phyloP scores from a whole-genome alignment of 2,329 filamentous ascomycete species.

The Sporothrix dimorphospora region DNA sequence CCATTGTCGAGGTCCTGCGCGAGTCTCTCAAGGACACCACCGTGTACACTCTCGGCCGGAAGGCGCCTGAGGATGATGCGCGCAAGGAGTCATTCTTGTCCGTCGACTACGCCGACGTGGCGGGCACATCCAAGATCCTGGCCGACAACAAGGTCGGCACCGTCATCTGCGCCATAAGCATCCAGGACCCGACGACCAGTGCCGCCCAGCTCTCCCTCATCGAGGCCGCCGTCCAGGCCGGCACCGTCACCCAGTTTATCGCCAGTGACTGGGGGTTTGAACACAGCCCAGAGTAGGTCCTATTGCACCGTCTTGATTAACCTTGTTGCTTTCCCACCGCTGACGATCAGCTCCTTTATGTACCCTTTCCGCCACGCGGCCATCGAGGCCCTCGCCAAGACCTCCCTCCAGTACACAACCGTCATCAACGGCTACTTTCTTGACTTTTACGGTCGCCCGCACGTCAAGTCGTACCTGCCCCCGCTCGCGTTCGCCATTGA shows the following conservation, averaged over 20 bases:
- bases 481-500: constrained; percentile 49
- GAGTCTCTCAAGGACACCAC: constrained; percentile 42
- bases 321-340: too few species aligned
- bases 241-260: constrained; percentile 46
- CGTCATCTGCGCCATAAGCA: constrained; percentile 48
- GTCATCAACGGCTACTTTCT: constrained; percentile 50
- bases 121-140: constrained; percentile 35
- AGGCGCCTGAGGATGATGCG: constrained; percentile 34
- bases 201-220: constrained; percentile 49
- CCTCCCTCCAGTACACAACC: constrained; percentile 44
- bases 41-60: constrained; percentile 48
- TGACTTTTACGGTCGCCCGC: constrained; percentile 50
- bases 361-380: background rate
- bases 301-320: too few species aligned
- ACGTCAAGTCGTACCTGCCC: constrained; percentile 44
- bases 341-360: background rate
- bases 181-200: constrained; percentile 38
- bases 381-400: constrained; percentile 37
- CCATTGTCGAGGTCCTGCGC: constrained; percentile 48
- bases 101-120: constrained; percentile 39
- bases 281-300: too few species aligned
- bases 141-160: constrained; percentile 48
- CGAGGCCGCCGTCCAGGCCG: constrained; percentile 46
- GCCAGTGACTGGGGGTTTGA: constrained; percentile 48
- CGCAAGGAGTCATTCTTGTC: constrained; percentile 36